Evolutionary conservation across 2,329 filamentous ascomycete genomes (phyloP).

Genomic region (Aspergillus ustus): DNA sequence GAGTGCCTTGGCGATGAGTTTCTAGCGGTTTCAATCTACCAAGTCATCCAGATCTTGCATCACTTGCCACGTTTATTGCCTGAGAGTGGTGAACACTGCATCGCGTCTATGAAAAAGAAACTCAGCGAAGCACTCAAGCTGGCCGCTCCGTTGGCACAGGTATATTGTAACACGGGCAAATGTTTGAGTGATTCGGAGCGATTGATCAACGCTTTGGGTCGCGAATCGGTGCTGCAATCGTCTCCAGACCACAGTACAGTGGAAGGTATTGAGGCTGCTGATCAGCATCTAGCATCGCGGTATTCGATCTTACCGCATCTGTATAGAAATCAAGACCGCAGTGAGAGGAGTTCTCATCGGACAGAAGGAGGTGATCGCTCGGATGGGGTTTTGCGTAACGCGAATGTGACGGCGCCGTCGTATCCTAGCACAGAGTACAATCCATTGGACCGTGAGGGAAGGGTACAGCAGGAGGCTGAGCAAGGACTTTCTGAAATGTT

Average conservation of each 20-base stretch:
- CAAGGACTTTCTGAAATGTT: conserved; percentile 1
- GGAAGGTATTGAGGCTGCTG: neutral
- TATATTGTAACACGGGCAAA: neutral
- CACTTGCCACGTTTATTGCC: conserved; percentile 3
- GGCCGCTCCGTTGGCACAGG: neutral
- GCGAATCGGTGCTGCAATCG: neutral
- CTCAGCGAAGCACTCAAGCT: conserved; percentile 7
- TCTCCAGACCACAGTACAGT: neutral
- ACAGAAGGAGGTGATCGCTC: neutral
- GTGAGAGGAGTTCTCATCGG: neutral
- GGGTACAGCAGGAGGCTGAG: conserved; percentile 4
- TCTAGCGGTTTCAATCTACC: conserved; percentile 4
- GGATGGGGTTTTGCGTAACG: neutral
- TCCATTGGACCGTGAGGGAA: neutral
- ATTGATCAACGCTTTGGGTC: neutral
- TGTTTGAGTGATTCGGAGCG: conserved; percentile 1
- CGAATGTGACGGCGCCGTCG: neutral
- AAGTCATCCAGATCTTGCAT: conserved; percentile 6
- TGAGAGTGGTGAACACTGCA: neutral
- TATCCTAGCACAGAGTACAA: neutral
- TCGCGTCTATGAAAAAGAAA: neutral
- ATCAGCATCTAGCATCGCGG: conserved; percentile 2
- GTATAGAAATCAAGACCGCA: neutral
- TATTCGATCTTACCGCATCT: neutral
- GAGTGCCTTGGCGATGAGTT: conserved; percentile 4